Conservation (phyloP, 768 basidiomycete genomes). For the Xerocomellus chrysenteron region DNA sequence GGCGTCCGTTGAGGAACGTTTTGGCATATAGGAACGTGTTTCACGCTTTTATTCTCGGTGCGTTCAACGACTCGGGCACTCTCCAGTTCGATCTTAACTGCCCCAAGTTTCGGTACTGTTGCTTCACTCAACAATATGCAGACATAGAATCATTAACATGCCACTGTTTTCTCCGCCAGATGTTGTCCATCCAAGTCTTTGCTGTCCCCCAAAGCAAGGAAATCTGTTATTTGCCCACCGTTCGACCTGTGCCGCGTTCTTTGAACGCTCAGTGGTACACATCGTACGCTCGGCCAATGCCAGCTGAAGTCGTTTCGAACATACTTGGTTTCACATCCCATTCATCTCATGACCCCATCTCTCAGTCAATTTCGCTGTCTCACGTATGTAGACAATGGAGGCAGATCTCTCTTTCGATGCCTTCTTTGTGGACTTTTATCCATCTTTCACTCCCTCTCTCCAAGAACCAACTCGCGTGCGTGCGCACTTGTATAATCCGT, state of each 20-base stretch:
- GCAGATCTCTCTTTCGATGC: constrained; percentile 42
- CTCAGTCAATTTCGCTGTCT: constrained; percentile 37
- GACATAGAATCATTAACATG: neutral
- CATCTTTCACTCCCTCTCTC: constrained; percentile 44
- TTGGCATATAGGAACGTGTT: constrained; percentile 1
- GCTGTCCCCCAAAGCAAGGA: neutral
- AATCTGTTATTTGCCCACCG: neutral
- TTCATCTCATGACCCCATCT: constrained; percentile 26
- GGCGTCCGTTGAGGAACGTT: neutral
- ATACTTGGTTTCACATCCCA: constrained; percentile 36
- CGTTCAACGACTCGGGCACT: neutral
- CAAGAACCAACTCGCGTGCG: constrained; percentile 37
- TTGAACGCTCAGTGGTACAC: neutral
- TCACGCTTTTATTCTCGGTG: neutral
- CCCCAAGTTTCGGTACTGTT: neutral
- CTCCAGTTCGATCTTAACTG: neutral
- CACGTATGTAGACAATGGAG: constrained; percentile 55
- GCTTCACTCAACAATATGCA: neutral
- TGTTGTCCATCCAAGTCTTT: constrained; percentile 10
- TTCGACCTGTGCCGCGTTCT: neutral
- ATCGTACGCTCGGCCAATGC: constrained; percentile 19
- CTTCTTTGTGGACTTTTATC: constrained; percentile 53
- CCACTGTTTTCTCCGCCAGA: constrained; percentile 2
- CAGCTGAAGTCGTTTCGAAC: constrained; percentile 36
- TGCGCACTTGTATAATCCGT: constrained; percentile 41